Evolutionary conservation across 2,329 filamentous ascomycete species (phyloP).

Genomic region (Aspergillus sp.): DNA sequence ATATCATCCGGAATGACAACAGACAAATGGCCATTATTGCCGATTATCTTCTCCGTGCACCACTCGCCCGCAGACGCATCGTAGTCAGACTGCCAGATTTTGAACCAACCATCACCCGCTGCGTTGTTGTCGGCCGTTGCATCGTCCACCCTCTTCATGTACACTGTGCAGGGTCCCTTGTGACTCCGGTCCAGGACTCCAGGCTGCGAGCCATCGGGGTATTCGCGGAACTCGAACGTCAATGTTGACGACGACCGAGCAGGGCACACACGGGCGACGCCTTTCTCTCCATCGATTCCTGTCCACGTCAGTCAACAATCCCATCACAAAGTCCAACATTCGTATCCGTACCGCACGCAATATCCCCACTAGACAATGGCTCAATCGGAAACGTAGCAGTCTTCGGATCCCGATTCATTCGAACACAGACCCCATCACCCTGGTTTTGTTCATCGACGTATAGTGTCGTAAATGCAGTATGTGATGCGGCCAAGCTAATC

Average conservation of each 20-base stretch:
- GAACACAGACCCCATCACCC: slow-evolving; percentile 65
- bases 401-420: slow-evolving; percentile 52
- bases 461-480: slow-evolving; percentile 59
- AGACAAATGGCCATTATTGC: slow-evolving; percentile 57
- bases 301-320: neutral
- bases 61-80: slow-evolving; percentile 50
- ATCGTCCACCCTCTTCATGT: slow-evolving; percentile 62
- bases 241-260: slow-evolving; percentile 49
- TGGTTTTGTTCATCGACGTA: slow-evolving; percentile 57
- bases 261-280: slow-evolving; percentile 43
- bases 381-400: slow-evolving; percentile 54
- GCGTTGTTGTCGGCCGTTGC: slow-evolving; percentile 46
- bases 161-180: slow-evolving; percentile 65
- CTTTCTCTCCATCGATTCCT: slow-evolving; percentile 45
- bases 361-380: slow-evolving; percentile 52
- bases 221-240: slow-evolving; percentile 61
- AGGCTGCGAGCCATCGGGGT: slow-evolving; percentile 49
- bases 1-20: slow-evolving; percentile 57
- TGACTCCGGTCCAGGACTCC: slow-evolving; percentile 56
- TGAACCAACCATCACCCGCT: slow-evolving; percentile 67
- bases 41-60: slow-evolving; percentile 65
- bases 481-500: slow-evolving; percentile 32
- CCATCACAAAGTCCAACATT: too few species aligned
- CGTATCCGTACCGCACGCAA: slow-evolving; percentile 60
- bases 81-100: slow-evolving; percentile 66